Evolutionary conservation across 805 yeast species (phyloP), one percentile per base, ranked within the genome.

Genomic region (Metschnikowia orientalis): DNA sequence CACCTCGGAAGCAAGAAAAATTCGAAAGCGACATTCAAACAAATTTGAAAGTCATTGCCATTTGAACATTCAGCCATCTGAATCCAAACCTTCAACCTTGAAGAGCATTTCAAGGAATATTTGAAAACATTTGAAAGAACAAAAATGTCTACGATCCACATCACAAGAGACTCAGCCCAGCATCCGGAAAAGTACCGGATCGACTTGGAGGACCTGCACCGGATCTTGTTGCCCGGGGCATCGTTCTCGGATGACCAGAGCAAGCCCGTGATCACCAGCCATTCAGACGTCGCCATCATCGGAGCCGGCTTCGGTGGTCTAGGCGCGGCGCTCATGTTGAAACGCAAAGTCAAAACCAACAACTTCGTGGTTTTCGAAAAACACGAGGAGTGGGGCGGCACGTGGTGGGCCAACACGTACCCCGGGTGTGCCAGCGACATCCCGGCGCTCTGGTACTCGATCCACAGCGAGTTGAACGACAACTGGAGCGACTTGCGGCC

Each of bases 381-480:
- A 36, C 68, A 63, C 38, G 51, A 49, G 29, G 45, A 57, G 26
- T 60, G 61, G 42, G 69, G 71, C 11, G 69, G 71, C 9, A 63
- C 69, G 14, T 65, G 71, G 71, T 63, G 57, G 46, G 69, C 69
- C 12, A 65, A 65, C 41, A 60, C 69, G 4, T 65, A 63, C 37
- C 71, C 71, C 2, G 69, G 69, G 1, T 61, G 69, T 43, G 69
- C 69, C n/a, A 54, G 60, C 14, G 71, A 65, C 46, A 61, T 65
- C 28, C 70, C 70, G 6, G 69, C 69, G 2, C 34, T 60, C 16
- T 65, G 67, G 67, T 64, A 64, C 40, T 57, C 63, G 10, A 51
- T 53, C 27, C 57, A 49, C 22, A 45, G 47, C 23, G 67, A 56
- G 36, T 51, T 63, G 41, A 62, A 56, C 34, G 44, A 40, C 16